A percentile compares a stretch with the other conserved stretches of the same genome.
Conservation (phyloP, 2,329 filamentous ascomycete genomes). For the Pseudogymnoascus sp. region DNA sequence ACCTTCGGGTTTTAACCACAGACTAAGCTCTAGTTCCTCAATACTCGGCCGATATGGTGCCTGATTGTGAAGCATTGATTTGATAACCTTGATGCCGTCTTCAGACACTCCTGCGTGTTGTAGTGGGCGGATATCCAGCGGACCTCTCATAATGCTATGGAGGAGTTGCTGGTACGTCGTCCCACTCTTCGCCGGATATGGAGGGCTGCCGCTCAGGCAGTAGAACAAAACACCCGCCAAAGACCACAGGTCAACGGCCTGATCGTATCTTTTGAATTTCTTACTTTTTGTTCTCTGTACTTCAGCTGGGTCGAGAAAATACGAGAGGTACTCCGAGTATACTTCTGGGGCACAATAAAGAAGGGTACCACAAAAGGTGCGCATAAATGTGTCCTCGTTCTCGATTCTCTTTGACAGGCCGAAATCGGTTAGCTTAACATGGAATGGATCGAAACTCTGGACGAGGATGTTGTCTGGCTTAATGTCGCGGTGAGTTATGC, state of each 20-base stretch:
- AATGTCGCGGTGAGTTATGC: constrained; percentile 96
- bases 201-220: constrained; percentile 69
- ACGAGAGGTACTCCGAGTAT: constrained; percentile 66
- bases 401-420: constrained; percentile 91
- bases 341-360: constrained; percentile 96
- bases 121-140: constrained; percentile 61
- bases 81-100: constrained; percentile 65
- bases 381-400: constrained; percentile 74
- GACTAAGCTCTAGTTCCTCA: constrained; percentile 58
- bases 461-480: constrained; percentile 98
- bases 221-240: constrained; percentile 88
- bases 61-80: constrained; percentile 72
- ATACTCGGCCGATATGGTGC: constrained; percentile 72
- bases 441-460: constrained; percentile 61
- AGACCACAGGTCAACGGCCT: constrained; percentile 95
- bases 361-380: constrained; percentile 93
- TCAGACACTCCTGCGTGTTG: constrained; percentile 52
- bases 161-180: constrained; percentile 73
- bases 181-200: constrained; percentile 72
- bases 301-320: constrained; percentile 57
- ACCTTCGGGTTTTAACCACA: constrained; percentile 54
- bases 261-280: constrained; percentile 63
- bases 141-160: constrained; percentile 74
- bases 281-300: constrained; percentile 27
- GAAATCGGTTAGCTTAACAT: constrained; percentile 92